These are phyloP conservation scores for Rhodotorula sp. DNA, from an alignment of 1,284 basidiomycete species.

Conservation along the genomic window DNA sequence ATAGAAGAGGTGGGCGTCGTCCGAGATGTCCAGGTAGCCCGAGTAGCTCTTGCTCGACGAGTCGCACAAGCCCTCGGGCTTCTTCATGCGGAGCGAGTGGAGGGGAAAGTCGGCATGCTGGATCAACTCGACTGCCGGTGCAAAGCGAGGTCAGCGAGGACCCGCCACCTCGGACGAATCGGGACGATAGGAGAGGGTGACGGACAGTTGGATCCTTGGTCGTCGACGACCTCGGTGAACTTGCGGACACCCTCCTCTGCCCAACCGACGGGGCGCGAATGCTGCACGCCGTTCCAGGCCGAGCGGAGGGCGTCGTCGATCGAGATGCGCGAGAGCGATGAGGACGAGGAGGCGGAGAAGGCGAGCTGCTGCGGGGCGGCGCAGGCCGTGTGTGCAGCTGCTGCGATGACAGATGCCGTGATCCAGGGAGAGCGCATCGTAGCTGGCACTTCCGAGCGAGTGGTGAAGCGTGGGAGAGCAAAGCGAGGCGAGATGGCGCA, in stretches of 20 bases:
- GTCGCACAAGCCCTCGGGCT: constrained; percentile 64
- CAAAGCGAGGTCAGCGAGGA: neutral
- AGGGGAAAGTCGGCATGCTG: constrained; percentile 67
- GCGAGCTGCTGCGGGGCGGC: constrained; percentile 5
- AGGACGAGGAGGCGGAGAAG: too few species aligned
- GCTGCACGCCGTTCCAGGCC: constrained; percentile 16
- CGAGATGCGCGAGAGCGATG: too few species aligned
- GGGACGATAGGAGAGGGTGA: neutral
- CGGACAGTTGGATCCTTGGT: constrained; percentile 30
- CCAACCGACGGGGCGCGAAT: constrained; percentile 15
- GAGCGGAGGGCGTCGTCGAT: neutral
- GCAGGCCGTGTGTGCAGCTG: neutral
- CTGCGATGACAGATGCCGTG: too few species aligned
- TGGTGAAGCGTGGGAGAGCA: constrained; percentile 3
- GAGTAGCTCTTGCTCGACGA: constrained; percentile 78
- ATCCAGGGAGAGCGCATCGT: neutral
- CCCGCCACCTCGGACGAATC: neutral
- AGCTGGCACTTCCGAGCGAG: neutral
- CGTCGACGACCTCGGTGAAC: constrained; percentile 14
- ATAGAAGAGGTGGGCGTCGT: constrained; percentile 83
- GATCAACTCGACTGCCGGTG: constrained; percentile 67
- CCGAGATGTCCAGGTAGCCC: constrained; percentile 82
- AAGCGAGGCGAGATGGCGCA: constrained; percentile 3
- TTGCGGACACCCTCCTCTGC: constrained; percentile 23
- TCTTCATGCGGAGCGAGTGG: constrained; percentile 64